Evolutionary conservation across 2,329 filamentous ascomycete genomes (phyloP).

Genomic region (Paraphaeosphaeria sporulosa): DNA sequence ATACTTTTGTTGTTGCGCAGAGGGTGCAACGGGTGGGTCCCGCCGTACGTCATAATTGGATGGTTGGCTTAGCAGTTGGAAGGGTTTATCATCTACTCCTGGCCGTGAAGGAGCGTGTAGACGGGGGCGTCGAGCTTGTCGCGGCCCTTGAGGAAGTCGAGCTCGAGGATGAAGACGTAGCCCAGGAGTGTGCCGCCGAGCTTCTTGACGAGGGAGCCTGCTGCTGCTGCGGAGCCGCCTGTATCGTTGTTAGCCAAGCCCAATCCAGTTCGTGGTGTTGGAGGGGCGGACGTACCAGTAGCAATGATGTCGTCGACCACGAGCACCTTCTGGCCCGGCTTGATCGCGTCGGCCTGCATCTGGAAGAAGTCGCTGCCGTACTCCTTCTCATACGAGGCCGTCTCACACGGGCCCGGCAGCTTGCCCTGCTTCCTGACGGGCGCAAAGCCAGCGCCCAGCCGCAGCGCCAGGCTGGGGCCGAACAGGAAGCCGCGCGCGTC

Average conservation of each 20-base stretch:
- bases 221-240: conserved; percentile 92
- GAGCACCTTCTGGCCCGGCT: conserved; percentile 85
- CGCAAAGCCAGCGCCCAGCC: conserved; percentile 84
- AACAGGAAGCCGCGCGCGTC: conserved; percentile 97
- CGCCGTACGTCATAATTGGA: background rate
- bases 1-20: conserved; percentile 6
- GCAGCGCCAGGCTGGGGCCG: conserved; percentile 85
- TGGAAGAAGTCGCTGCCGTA: conserved; percentile 96
- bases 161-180: conserved; percentile 94
- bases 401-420: conserved; percentile 87
- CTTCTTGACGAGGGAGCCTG: conserved; percentile 83
- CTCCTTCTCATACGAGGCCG: conserved; percentile 90
- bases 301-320: conserved; percentile 99
- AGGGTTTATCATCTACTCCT: conserved; percentile 52
- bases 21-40: background rate
- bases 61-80: background rate
- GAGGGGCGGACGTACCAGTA: conserved; percentile 72
- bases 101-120: conserved; percentile 78
- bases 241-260: conserved; percentile 19
- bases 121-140: conserved; percentile 87
- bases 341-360: conserved; percentile 88
- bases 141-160: conserved; percentile 90
- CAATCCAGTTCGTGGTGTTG: background rate
- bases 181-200: conserved; percentile 86
- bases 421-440: conserved; percentile 96